Base-by-base conservation (phyloP, 108 stramenopile genomes). In the Craspedostauros australis region DNA sequence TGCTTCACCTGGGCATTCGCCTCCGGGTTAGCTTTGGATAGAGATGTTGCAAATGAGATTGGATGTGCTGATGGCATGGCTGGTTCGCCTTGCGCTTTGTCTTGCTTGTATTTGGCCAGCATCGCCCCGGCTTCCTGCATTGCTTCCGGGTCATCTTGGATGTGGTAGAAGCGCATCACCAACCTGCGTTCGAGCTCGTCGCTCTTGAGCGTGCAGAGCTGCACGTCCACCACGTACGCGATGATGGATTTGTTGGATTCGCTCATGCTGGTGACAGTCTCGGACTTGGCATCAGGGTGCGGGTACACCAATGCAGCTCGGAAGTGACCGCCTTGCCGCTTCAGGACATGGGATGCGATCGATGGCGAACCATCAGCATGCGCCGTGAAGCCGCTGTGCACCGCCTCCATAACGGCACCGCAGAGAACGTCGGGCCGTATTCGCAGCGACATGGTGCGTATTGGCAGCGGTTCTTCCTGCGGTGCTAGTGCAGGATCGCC, bases 341-440 rank as follows among this genome's bases (percentile, higher is more conserved):
- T 71, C n/a, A 64, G 19, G 19, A 80, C 43, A 36, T 54, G 58
- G 18, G 60, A 37, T 25, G 60, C 49, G 42, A 46, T 18, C 7
- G 12, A 47, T 15, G 64, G 54, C 23, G 57, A 54, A 0, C 51
- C 55, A 12, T 57, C 61, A 34, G n/a, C n/a, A n/a, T n/a, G n/a
- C n/a, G n/a, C n/a, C n/a, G n/a, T n/a, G n/a, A 75, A 58, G 2
- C 67, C 59, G 40, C 64, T 53, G 54, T 62, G 52, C 2, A 71
- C 53, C 0, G 73, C 73, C 46, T 80, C 79, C 79, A 80, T 80
- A 31, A 75, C 58, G 1, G 73, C 70, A 12, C 79, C 79, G 36
- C 83, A 86, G 42, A 94, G 62, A n/a, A 94, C 84, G 75, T 94
- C 92, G 8, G 84, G 86, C 14, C 92, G 81, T 30, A 94, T 76